Conservation (phyloP, 2,329 filamentous ascomycete genomes). For the Onygenales sp. region DNA sequence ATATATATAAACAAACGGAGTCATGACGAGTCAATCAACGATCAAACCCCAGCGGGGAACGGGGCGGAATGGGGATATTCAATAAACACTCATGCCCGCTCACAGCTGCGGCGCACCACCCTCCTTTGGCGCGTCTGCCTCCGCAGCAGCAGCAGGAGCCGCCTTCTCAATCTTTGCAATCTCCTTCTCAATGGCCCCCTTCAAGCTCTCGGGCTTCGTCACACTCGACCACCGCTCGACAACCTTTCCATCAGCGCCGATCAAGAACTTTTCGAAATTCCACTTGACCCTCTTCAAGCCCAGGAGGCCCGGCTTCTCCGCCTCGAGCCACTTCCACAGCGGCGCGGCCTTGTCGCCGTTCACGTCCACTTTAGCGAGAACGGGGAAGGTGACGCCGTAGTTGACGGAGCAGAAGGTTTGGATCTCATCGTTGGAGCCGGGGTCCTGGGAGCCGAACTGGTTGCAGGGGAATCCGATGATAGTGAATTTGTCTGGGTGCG, state of each 20-base stretch:
- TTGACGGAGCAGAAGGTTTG: slow-evolving; percentile 83
- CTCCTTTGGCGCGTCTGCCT: background rate
- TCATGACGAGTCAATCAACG: too few species aligned
- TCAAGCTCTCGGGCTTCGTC: slow-evolving; percentile 74
- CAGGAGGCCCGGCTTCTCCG: slow-evolving; percentile 66
- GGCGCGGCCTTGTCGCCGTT: slow-evolving; percentile 77
- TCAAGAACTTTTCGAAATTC: slow-evolving; percentile 99
- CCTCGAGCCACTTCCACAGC: slow-evolving; percentile 66
- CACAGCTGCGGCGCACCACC: background rate
- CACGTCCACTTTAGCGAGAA: slow-evolving; percentile 86
- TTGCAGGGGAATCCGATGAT: slow-evolving; percentile 98
- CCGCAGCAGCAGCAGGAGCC: slow-evolving; percentile 17
- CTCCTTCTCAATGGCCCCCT: slow-evolving; percentile 66
- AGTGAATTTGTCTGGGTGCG: slow-evolving; percentile 66
- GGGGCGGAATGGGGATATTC: too few species aligned
- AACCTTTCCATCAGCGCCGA: slow-evolving; percentile 77
- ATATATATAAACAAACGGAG: background rate
- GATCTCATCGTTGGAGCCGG: slow-evolving; percentile 71
- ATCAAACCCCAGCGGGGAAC: too few species aligned
- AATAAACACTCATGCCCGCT: background rate
- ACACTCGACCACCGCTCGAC: slow-evolving; percentile 78
- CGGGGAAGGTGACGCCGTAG: slow-evolving; percentile 87
- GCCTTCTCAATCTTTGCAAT: slow-evolving; percentile 47
- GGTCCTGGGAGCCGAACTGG: slow-evolving; percentile 89
- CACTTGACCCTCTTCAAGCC: slow-evolving; percentile 92